These are phyloP conservation scores for Pseudofabraea citricarpa DNA, from an alignment of 2,329 filamentous ascomycete genomes.

Conservation along the genomic window DNA sequence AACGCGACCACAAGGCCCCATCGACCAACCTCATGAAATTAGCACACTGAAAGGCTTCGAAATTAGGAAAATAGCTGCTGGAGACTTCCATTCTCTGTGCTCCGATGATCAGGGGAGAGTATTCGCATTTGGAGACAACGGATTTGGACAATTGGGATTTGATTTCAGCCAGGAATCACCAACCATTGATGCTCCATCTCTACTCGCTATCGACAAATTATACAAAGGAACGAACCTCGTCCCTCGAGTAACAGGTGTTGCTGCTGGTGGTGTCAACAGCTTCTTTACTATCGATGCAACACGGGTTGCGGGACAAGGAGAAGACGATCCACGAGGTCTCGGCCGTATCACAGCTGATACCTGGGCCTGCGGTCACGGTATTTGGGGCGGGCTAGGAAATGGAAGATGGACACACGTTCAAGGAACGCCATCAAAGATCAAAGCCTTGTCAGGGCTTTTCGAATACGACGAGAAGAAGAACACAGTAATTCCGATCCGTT, in stretches of 20 bases:
- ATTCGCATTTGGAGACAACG: conserved; percentile 89
- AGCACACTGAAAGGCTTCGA: conserved; percentile 64
- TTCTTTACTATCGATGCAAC: conserved; percentile 83
- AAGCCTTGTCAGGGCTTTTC: conserved; percentile 73
- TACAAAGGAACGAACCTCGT: conserved; percentile 62
- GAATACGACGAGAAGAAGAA: conserved; percentile 79
- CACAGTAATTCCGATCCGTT: conserved; percentile 69
- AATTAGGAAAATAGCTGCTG: conserved; percentile 71
- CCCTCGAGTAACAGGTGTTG: conserved; percentile 69
- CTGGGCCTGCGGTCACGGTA: conserved; percentile 83
- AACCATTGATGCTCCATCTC: conserved; percentile 63
- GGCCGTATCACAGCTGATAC: conserved; percentile 67
- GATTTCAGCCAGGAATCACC: conserved; percentile 58
- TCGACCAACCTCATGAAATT: conserved; percentile 80
- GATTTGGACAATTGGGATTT: conserved; percentile 85
- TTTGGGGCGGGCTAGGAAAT: conserved; percentile 77
- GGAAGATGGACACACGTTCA: conserved; percentile 89
- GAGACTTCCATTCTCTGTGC: conserved; percentile 81
- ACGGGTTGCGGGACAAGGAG: conserved; percentile 43
- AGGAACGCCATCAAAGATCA: conserved; percentile 71
- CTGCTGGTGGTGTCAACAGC: conserved; percentile 80
- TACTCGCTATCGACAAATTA: conserved; percentile 65
- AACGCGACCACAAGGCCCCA: conserved; percentile 70
- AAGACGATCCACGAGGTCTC: conserved; percentile 35
- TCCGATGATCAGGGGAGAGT: conserved; percentile 71